Evolutionary conservation across 345 rosid species (phyloP), one percentile per base, ranked within the genome.

Genomic region (Carallia brachiata): DNA sequence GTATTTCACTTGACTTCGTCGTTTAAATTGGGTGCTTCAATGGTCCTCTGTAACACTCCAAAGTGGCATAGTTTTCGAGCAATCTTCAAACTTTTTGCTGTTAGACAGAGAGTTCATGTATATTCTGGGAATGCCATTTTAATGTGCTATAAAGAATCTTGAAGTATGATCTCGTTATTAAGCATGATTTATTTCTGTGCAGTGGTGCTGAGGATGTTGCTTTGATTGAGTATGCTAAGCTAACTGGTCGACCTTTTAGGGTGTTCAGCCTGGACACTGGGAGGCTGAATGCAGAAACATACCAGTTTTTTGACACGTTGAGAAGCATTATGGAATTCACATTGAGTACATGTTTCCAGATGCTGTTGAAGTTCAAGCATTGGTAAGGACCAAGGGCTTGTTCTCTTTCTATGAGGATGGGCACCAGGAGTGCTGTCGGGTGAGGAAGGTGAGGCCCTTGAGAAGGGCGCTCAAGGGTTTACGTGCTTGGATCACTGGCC

Each of bases 191-290:
- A 15, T 48, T 63, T 0, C 40, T 19, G 28, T 54, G 81, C 86
- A 94, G 97, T 86, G 98, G 98, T 59, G 98, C 97, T 15, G 98
- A 94, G 75, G 98, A 94, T 82, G 96, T 94, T 48, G 97, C 93
- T 34, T 81, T 91, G 88, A 89, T 94, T 4, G 97, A 91, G 79
- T 94, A 94, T 66, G 98, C 98, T 0, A 86, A 78, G 65, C 64
- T 94, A 76, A 94, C 97, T 1, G 97, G 97, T 6, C 76, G 87
- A 5, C 92, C 96, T 1, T 94, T 81, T 58, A 84, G 98, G 88
- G 97, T 91, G 55, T 94, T 94, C 75, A 88, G 96, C 75, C 84
- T 94, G 68, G 96, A 94, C 65, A 94, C 97, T 0, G 96, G 97
- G 56, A 94, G 98, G 72, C 75, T 94, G 52, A 91, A 94, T 79